Evolutionary conservation across 2,329 filamentous ascomycete species (phyloP).

Genomic region (Aspergillus neoniger): DNA sequence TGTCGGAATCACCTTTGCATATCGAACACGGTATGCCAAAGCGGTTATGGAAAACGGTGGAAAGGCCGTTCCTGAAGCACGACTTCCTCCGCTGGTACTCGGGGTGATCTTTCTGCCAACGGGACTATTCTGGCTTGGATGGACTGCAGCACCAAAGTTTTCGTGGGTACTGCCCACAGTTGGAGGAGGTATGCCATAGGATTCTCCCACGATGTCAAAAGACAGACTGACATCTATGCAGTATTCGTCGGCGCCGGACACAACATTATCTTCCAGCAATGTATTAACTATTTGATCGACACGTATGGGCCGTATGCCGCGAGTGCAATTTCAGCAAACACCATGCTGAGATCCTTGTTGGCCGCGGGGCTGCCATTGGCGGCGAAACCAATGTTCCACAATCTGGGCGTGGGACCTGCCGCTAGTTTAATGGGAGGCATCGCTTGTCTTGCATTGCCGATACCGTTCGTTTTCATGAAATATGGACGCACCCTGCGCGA

Average conservation of each 20-base stretch:
- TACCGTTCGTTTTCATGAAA: neutral
- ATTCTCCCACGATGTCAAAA: neutral
- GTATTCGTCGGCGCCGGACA: slow-evolving; percentile 51
- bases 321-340: slow-evolving; percentile 46
- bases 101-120: slow-evolving; percentile 47
- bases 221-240: neutral
- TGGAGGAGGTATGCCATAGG: slow-evolving; percentile 1
- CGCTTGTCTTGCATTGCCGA: neutral
- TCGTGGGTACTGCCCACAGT: slow-evolving; percentile 19
- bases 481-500: neutral
- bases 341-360: slow-evolving; percentile 46
- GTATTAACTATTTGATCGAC: slow-evolving; percentile 51
- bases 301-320: slow-evolving; percentile 45
- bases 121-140: slow-evolving; percentile 50
- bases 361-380: slow-evolving; percentile 42
- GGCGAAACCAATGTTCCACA: slow-evolving; percentile 45
- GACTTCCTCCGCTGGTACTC: slow-evolving; percentile 50
- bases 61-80: slow-evolving; percentile 40
- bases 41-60: slow-evolving; percentile 33
- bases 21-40: slow-evolving; percentile 42
- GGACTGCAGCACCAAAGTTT: slow-evolving; percentile 37
- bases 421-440: neutral
- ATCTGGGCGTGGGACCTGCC: slow-evolving; percentile 46
- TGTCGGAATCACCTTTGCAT: slow-evolving; percentile 46
- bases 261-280: slow-evolving; percentile 50